Percentiles rank a stretch among this genome's conserved stretches.
Conservation (phyloP, 2,329 filamentous ascomycete species). For the Teratosphaeria viscida region DNA sequence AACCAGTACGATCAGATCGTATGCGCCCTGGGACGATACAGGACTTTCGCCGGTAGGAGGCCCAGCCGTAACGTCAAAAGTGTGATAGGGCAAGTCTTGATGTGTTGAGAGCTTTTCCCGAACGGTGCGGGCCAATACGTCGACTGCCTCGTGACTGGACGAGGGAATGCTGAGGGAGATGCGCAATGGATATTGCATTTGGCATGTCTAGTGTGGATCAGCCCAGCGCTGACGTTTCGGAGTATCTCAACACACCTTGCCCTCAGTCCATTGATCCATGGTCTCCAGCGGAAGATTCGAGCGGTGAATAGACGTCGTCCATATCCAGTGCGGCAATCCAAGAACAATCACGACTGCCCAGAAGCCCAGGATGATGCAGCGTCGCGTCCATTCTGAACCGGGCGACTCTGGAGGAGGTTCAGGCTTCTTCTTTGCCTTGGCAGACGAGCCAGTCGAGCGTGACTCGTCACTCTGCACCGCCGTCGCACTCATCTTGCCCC, state of each 20-base stretch:
- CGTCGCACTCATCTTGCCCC: not conserved
- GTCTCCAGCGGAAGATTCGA: constrained; percentile 70
- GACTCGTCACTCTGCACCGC: not conserved
- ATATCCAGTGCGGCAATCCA: constrained; percentile 91
- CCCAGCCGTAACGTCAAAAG: constrained; percentile 50
- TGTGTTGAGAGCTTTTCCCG: not conserved
- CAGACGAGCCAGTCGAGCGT: not conserved
- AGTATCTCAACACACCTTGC: constrained; percentile 50
- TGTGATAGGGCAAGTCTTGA: constrained; percentile 72
- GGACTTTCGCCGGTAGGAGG: not conserved
- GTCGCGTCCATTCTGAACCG: constrained; percentile 58
- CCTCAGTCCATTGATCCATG: constrained; percentile 88
- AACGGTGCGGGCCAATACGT: not conserved
- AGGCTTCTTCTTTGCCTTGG: not conserved
- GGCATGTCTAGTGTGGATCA: constrained; percentile 56
- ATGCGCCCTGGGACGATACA: not conserved
- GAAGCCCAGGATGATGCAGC: constrained; percentile 72
- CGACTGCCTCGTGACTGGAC: constrained; percentile 51
- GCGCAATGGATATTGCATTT: constrained; percentile 75
- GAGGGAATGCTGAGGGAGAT: constrained; percentile 62
- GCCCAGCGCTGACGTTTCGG: not conserved
- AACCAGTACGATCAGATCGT: not conserved
- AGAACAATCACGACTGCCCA: constrained; percentile 78
- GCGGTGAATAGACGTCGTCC: constrained; percentile 84
- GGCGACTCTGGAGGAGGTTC: constrained; percentile 66